Evolutionary conservation across 805 yeast genomes (phyloP), one percentile per base, ranked within the genome.

Genomic region (Candida hungchunana): DNA sequence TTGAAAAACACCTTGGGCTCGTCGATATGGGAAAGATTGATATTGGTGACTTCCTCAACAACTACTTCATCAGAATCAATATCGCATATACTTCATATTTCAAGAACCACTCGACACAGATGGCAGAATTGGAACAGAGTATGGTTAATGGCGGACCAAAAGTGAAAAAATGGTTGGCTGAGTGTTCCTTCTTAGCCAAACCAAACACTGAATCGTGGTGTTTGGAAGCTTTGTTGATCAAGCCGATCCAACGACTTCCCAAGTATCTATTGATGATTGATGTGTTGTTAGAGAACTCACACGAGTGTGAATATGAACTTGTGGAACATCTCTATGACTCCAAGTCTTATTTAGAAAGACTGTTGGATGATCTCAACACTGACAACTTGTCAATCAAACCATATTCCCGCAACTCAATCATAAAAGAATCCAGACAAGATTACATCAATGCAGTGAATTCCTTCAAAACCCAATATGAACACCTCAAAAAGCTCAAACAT

Each of bases 1-100:
- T 35, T 7, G 14, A 28, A 4, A 40, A 36, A 16, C 46, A 43
- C 18, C 35, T 42, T 22, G 38, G 37, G 9, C 26, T 39, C 22
- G 38, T 42, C 9, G 32, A 37, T 7, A 26, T 42, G 4, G 33
- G 34, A 12, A 23, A 34, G 2, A 32, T 61, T 12, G 54, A 59
- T 34, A 38, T 64, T 22, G 63, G 60, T 13, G 50, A 51, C 17
- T 23, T 51, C 10, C 45, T 66, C 5, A 53, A 53, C 18, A 50
- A 53, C 11, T 56, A 60, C 32, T 50, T 62, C 32, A 47, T 52
- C 22, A 50, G 68, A 33, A 46, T 61, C 14, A 61, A 49, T 32
- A 44, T 63, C 3, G 56, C 63, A 0, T 66, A 64, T 34, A 19
- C 45, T 4, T 57, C 58, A 5, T 66, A 64, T 41, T 51, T 52